These are phyloP conservation scores for Sedum album DNA, from an alignment of 164 flowering plant species.

Conservation along the genomic window DNA sequence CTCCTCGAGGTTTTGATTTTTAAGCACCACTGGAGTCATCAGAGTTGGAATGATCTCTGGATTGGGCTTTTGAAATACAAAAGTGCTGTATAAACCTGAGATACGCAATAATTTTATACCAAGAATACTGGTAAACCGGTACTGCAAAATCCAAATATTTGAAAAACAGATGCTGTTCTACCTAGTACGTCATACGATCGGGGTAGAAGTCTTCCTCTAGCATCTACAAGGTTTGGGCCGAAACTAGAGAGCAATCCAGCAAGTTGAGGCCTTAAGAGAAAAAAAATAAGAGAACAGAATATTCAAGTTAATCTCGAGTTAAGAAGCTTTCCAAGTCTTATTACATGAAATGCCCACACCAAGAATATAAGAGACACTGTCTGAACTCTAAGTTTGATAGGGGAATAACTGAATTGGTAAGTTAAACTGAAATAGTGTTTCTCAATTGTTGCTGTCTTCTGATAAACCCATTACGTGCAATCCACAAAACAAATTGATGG, in stretches of 20 bases:
- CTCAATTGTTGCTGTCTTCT: constrained; percentile 24
- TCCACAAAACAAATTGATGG: constrained; percentile 21
- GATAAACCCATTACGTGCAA: constrained; percentile 11
- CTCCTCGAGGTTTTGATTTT: constrained; percentile 47
- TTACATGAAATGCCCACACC: neutral
- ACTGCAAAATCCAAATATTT: neutral
- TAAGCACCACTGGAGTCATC: constrained; percentile 49
- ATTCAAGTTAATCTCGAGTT: neutral
- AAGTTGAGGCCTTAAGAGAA: constrained; percentile 54
- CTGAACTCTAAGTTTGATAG: too few relatives aligned
- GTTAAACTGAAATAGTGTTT: too few relatives aligned
- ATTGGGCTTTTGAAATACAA: constrained; percentile 88
- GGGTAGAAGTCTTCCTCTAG: constrained; percentile 81
- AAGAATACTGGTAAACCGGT: neutral
- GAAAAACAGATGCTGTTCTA: constrained; percentile 12
- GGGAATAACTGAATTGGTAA: too few relatives aligned
- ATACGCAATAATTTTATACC: constrained; percentile 3
- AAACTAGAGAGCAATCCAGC: constrained; percentile 56
- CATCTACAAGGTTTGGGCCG: constrained; percentile 67
- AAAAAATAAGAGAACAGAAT: neutral
- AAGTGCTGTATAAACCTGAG: constrained; percentile 81
- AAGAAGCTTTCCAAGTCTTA: neutral
- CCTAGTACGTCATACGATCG: constrained; percentile 81
- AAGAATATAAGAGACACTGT: too few relatives aligned
- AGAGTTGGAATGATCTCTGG: constrained; percentile 76